Percentiles rank a stretch among this genome's conserved stretches.
These are phyloP conservation scores for Perkinsus marinus DNA, from an alignment of 169 alveolate species.

Conservation along the genomic window DNA sequence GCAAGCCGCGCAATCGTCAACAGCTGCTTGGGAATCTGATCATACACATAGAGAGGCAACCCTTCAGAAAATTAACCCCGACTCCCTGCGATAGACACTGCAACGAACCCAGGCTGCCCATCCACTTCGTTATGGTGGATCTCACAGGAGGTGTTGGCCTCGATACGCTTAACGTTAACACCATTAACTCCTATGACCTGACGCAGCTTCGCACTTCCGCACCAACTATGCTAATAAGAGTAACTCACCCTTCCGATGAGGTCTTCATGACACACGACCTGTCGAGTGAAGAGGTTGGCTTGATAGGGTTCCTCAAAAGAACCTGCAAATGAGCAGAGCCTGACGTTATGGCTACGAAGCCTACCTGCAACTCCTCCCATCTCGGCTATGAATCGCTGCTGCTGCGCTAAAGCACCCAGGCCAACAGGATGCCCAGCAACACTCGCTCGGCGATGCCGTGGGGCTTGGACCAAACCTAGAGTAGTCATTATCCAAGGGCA, in stretches of 20 bases:
- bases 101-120: background rate
- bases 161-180: background rate
- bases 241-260: background rate
- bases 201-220: too few relatives aligned
- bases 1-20: background rate
- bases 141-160: background rate
- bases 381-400: background rate
- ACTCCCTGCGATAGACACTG: background rate
- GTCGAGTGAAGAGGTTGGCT: background rate
- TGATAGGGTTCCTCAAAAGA: background rate
- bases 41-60: background rate
- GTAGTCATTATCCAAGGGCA: background rate
- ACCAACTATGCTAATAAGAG: too few relatives aligned
- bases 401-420: background rate
- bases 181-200: background rate
- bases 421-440: background rate
- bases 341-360: background rate
- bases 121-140: background rate
- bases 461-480: background rate
- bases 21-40: background rate
- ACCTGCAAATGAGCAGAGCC: background rate
- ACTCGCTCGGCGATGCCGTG: background rate
- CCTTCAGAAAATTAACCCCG: background rate
- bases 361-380: background rate
- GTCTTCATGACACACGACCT: background rate